Conservation (phyloP, 768 basidiomycete genomes). For the Pleurotus eryngii region DNA sequence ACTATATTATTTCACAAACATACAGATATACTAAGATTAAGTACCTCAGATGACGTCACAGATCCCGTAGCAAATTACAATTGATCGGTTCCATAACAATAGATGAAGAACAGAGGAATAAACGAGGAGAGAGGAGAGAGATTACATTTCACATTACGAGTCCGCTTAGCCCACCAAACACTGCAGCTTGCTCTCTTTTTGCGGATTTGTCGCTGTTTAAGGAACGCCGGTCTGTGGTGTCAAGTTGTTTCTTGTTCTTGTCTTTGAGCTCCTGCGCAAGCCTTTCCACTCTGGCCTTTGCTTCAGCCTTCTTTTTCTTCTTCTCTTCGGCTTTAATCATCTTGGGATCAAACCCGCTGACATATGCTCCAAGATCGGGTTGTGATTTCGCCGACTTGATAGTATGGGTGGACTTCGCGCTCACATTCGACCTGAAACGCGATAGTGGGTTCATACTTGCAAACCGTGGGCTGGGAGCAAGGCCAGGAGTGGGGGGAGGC, state of each 20-base stretch:
- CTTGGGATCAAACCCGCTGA: constrained; percentile 32
- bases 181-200: constrained; percentile 11
- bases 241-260: constrained; percentile 27
- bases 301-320: constrained; percentile 33
- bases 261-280: constrained; percentile 45
- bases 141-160: neutral
- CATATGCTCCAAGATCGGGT: constrained; percentile 14
- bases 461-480: constrained; percentile 13
- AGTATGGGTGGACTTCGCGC: constrained; percentile 9
- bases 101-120: neutral
- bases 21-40: neutral
- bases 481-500: constrained; percentile 6
- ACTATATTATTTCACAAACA: neutral
- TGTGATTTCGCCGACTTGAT: constrained; percentile 11
- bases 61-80: neutral
- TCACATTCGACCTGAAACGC: constrained; percentile 21
- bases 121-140: too few species aligned
- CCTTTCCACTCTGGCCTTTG: constrained; percentile 35
- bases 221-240: constrained; percentile 27
- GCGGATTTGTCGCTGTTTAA: constrained; percentile 17
- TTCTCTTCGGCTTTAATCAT: constrained; percentile 40
- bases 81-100: neutral
- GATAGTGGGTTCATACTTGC: constrained; percentile 15
- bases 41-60: neutral
- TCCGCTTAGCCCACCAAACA: constrained; percentile 17